These are phyloP conservation scores for Nakataea oryzae DNA, from an alignment of 2,329 filamentous ascomycete species.

Conservation along the genomic window DNA sequence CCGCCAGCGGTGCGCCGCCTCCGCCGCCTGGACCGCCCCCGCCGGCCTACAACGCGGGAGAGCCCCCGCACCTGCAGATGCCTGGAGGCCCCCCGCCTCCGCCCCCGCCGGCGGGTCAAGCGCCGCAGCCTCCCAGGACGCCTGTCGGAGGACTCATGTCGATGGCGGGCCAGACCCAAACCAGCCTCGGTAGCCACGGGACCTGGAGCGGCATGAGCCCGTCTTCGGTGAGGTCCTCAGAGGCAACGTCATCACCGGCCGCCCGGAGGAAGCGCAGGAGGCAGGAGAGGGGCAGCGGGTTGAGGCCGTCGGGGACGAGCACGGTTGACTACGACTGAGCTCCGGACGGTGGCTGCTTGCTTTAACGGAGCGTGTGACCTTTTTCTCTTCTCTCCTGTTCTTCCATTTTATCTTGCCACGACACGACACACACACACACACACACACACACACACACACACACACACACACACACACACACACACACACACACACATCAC, in stretches of 20 bases:
- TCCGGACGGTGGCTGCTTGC: too few species aligned
- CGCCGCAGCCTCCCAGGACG: background rate
- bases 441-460: too few species aligned
- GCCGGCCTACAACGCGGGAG: background rate
- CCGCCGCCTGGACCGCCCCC: background rate
- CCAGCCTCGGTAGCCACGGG: conserved; percentile 35
- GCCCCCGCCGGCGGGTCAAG: background rate
- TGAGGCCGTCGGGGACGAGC: conserved; percentile 21
- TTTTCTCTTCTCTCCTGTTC: background rate
- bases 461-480: too few species aligned
- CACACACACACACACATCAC: background rate
- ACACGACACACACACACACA: too few species aligned
- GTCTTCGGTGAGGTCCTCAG: conserved; percentile 22
- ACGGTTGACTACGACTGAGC: conserved; percentile 12
- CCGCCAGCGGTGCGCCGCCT: conserved; percentile 15
- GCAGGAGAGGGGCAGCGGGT: conserved; percentile 39
- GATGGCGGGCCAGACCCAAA: conserved; percentile 30
- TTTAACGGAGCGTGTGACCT: too few species aligned
- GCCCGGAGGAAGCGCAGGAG: conserved; percentile 47
- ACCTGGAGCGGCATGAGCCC: conserved; percentile 44
- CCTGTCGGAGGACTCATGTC: conserved; percentile 26
- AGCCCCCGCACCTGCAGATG: conserved; percentile 11
- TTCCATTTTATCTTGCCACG: background rate
- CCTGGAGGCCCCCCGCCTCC: conserved; percentile 23
- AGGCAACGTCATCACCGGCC: conserved; percentile 22